Percentiles rank a stretch among this genome's conserved stretches.
Conservation (phyloP, 2,329 filamentous ascomycete genomes). For the Escovopsis sp. region DNA sequence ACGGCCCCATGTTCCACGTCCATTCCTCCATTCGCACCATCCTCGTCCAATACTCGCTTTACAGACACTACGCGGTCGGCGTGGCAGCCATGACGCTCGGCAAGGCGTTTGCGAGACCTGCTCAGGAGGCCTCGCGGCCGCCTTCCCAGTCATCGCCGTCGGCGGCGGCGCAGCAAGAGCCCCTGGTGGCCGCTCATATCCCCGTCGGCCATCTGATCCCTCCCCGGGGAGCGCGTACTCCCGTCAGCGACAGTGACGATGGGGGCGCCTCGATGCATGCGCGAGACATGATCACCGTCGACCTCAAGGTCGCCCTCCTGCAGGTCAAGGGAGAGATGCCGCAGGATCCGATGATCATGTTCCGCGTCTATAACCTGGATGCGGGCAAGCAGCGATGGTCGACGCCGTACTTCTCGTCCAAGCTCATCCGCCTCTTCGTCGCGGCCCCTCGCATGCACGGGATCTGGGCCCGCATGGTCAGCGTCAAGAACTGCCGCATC, state of each 20-base stretch:
- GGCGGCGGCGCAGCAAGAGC: too few species aligned
- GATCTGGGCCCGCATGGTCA: conserved; percentile 77
- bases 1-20: conserved; percentile 77
- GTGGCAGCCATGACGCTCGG: conserved; percentile 64
- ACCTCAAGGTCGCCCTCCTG: conserved; percentile 65
- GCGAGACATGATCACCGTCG: conserved; percentile 61
- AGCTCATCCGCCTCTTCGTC: conserved; percentile 71
- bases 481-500: conserved; percentile 63
- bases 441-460: conserved; percentile 69
- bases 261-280: conserved; percentile 18
- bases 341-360: conserved; percentile 75
- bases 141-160: conserved; percentile 3
- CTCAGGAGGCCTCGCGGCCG: conserved; percentile 22
- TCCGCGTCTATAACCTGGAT: conserved; percentile 74
- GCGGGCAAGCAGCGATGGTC: conserved; percentile 78
- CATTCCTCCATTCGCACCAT: conserved; percentile 69
- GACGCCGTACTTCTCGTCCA: conserved; percentile 62
- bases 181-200: conserved; percentile 9
- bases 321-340: conserved; percentile 86
- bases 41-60: conserved; percentile 78
- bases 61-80: conserved; percentile 78
- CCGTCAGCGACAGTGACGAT: conserved; percentile 14
- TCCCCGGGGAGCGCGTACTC: conserved; percentile 14
- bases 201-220: conserved; percentile 22
- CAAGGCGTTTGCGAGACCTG: conserved; percentile 47